Evolutionary conservation across 768 basidiomycete species (phyloP), one percentile per base, ranked within the genome.

Genomic region (Cystofilobasidium macerans): DNA sequence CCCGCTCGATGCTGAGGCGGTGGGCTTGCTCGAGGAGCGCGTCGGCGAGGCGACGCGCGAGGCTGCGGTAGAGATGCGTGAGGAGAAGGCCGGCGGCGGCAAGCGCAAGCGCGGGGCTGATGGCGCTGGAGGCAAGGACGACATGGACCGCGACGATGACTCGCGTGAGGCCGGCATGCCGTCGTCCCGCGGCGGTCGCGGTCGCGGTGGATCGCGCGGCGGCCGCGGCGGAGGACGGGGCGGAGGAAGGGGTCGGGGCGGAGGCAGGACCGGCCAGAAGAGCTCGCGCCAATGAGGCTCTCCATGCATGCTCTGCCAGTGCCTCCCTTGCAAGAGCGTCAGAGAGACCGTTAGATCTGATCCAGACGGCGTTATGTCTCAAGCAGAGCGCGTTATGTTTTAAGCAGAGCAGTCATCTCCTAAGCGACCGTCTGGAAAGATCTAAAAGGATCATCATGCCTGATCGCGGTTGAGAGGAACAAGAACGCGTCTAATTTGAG

Each of bases 81-180:
- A 93, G 63, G 42, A 32, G n/a, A 82, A 85, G 48, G 58, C 51
- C 22, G 70, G 78, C n/a, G n/a, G n/a, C 14, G 81, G 79, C 68
- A 83, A 81, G 73, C 71, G 82, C 67, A 80, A 78, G 71, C 78
- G 81, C 63, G 78, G 79, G 18, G 72, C 71, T n/a, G n/a, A n/a
- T 13, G 64, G 38, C 30, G 72, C 70, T 54, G 75, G 81, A 14
- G 72, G 71, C 18, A 80, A 78, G 65, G 92, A 91, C 72, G 86
- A 89, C 61, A 81, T 82, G 73, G 93, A 95, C 77, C 79, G 91
- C 68, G 94, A 97, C 70, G 94, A 99, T 73, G 94, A 97, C 77
- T 80, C 85, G 24, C 84, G 89, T 11, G 88, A 97, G 77, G 91
- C 88, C 53, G 93, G 91, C 1, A 85, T 94, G 82, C 88, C 89